These are phyloP conservation scores for Bretschneidera sinensis DNA, from an alignment of 345 rosid genomes.

Conservation along the genomic window DNA sequence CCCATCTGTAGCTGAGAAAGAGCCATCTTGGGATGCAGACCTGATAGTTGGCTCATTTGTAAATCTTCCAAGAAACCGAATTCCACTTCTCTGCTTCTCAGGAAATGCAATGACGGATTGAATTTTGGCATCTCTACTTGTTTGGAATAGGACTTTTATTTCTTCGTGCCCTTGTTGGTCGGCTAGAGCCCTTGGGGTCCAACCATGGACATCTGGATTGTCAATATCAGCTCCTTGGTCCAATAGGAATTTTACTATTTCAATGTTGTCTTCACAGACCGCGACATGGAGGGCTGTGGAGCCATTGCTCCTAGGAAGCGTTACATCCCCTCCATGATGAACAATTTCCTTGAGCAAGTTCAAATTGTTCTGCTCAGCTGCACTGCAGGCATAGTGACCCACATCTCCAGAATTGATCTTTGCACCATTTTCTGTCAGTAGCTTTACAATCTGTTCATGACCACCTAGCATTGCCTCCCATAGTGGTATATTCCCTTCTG, in stretches of 20 bases:
- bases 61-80: conserved; percentile 53
- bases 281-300: conserved; percentile 78
- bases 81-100: conserved; percentile 40
- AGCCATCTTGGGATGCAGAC: conserved; percentile 27
- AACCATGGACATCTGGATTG: conserved; percentile 51
- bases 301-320: conserved; percentile 42
- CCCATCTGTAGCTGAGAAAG: conserved; percentile 27
- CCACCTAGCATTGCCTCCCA: conserved; percentile 82
- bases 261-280: conserved; percentile 66
- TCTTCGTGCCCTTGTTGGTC: conserved; percentile 89
- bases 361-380: conserved; percentile 67
- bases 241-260: conserved; percentile 63
- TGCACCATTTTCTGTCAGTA: conserved; percentile 43
- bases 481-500: conserved; percentile 64
- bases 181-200: conserved; percentile 73
- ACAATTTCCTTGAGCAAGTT: conserved; percentile 54
- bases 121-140: conserved; percentile 27
- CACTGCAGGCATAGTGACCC: conserved; percentile 66
- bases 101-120: conserved; percentile 38
- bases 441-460: conserved; percentile 44
- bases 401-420: conserved; percentile 55
- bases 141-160: conserved; percentile 47
- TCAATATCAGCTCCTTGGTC: conserved; percentile 62
- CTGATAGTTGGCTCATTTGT: conserved; percentile 66
- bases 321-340: conserved; percentile 50